Evolutionary conservation across 352 stramenopile species (phyloP), one percentile per base, ranked within the genome.

Genomic region (Globisporangium camurandrum): DNA sequence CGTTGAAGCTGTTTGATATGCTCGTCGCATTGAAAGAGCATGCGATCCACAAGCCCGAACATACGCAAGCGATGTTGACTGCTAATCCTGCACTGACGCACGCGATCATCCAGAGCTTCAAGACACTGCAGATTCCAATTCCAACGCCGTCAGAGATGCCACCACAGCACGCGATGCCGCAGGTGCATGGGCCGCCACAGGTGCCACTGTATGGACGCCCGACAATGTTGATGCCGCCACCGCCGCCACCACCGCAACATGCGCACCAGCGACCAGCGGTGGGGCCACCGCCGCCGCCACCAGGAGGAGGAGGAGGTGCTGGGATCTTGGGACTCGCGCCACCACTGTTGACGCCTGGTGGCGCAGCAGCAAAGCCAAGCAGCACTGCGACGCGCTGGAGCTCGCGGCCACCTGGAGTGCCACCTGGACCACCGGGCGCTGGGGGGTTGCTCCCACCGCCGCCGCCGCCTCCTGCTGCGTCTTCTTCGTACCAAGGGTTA

Each of bases 1-100:
- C 76, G 36, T 48, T 93, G 19, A 86, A 87, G 50, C 58, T 90
- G n/a, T 93, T 88, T 57, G 81, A 93, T 38, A 90, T 93, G 81
- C 61, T 93, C 42, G 47, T 88, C 39, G 59, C 76, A 22, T 62
- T 93, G 17, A 89, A 89, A 54, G 78, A 90, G 51, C 80, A 89
- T 47, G 78, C 81, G 40, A 71, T 76, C 24, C 72, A 88, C 41
- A 77, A 76, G 10, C 81, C 81, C 4, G 81, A 93, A 3, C 64
- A 84, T 39, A 90, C 81, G 17, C 88, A 90, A 61, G 68, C 59
- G 37, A 88, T 93, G 30, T 38, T 93, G 20, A 71, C 67, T 36
- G 72, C 79, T 16, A 90, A 93, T 46, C 78, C 81, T 14, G 77
- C 78, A 27, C 78, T 93, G 51, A 89, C 79, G 19, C 81, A 93